A percentile compares a stretch with the other conserved stretches of the same genome.
Evolutionary conservation across 306 rosid genomes (phyloP).

Genomic region (Psophocarpus tetragonolobus): DNA sequence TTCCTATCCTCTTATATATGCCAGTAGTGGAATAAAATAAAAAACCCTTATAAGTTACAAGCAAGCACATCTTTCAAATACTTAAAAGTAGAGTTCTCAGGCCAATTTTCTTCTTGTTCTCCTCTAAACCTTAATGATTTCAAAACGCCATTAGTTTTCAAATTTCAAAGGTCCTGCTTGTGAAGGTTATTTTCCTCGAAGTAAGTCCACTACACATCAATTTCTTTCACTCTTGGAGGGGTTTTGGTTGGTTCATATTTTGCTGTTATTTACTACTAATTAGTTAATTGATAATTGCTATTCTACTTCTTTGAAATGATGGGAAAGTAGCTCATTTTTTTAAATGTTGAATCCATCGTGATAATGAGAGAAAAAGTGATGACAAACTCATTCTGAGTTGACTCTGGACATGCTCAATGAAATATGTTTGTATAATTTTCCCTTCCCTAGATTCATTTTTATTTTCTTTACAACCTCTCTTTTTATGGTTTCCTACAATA

Average conservation of each 20-base stretch:
- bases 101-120: conserved; percentile 7
- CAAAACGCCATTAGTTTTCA: background rate
- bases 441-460: background rate
- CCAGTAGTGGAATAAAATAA: background rate
- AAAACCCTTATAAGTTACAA: conserved; percentile 3
- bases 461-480: background rate
- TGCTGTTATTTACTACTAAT: background rate
- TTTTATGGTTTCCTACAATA: background rate
- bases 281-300: background rate
- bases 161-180: background rate
- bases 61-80: background rate
- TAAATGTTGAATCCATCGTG: background rate
- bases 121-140: background rate
- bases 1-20: background rate
- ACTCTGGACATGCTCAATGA: background rate
- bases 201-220: conserved; percentile 24
- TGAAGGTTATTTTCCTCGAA: background rate
- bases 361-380: background rate
- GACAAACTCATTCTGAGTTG: background rate
- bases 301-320: conserved; percentile 21
- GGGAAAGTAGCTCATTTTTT: conserved; percentile 13
- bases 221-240: background rate
- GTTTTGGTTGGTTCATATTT: background rate
- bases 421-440: background rate
- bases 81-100: background rate